phyloP scores from a whole-genome alignment of 345 rosid species.

The Alliaria petiolata region DNA sequence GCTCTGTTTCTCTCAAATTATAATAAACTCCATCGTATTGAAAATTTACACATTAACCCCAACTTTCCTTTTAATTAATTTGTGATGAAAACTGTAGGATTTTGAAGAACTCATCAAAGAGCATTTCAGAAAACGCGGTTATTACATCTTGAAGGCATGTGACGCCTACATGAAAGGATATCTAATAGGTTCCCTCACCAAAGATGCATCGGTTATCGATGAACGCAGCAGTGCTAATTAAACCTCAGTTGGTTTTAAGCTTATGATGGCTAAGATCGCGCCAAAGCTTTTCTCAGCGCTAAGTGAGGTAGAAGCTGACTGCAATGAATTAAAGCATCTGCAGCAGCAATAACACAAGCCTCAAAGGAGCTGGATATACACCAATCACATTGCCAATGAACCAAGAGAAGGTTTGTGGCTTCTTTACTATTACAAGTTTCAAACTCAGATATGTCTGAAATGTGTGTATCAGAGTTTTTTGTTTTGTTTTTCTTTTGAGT shows the following conservation, averaged over 20 bases:
- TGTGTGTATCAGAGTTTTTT: neutral
- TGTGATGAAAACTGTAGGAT: constrained; percentile 45
- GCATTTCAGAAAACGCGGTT: constrained; percentile 82
- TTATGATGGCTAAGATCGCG: constrained; percentile 82
- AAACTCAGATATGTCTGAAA: constrained; percentile 22
- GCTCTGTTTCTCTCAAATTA: constrained; percentile 8
- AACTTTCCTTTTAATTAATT: neutral
- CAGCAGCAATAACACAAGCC: constrained; percentile 25
- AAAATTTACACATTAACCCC: neutral
- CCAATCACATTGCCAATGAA: constrained; percentile 15
- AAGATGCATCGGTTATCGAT: constrained; percentile 56
- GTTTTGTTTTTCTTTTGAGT: neutral
- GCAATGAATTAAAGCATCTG: constrained; percentile 49
- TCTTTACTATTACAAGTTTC: constrained; percentile 15
- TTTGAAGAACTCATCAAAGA: constrained; percentile 72
- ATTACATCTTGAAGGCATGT: constrained; percentile 87
- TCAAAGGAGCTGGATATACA: constrained; percentile 3
- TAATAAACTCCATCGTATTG: neutral
- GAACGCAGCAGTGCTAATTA: constrained; percentile 43
- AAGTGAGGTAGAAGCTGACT: constrained; percentile 66
- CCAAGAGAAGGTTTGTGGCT: constrained; percentile 30
- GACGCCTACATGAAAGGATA: constrained; percentile 90
- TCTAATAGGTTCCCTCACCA: constrained; percentile 76
- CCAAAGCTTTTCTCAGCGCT: constrained; percentile 71
- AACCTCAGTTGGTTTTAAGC: constrained; percentile 88